phyloP scores from a whole-genome alignment of 2,329 filamentous ascomycete species.

The Colletotrichum kahawae region DNA sequence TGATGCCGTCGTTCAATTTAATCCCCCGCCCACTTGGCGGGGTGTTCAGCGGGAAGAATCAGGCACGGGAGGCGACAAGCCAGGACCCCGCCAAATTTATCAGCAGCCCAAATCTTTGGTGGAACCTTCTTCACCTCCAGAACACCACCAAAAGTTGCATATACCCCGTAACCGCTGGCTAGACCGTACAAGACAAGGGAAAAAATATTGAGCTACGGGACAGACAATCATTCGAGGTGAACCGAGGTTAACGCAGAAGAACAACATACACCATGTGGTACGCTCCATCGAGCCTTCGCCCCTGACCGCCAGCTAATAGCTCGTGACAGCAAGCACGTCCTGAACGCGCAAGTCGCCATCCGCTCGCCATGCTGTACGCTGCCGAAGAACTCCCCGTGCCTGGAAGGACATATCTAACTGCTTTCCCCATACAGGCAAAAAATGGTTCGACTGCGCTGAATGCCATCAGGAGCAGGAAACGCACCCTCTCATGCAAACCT shows the following conservation, averaged over 20 bases:
- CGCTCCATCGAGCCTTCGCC: neutral
- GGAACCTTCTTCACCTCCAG: neutral
- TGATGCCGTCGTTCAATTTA: neutral
- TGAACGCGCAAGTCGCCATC: slow-evolving; percentile 97
- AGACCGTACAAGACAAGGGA: neutral
- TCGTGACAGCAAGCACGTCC: slow-evolving; percentile 82
- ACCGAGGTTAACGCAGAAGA: neutral
- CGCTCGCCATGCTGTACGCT: slow-evolving; percentile 90
- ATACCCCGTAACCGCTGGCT: neutral
- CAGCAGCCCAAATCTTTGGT: slow-evolving; percentile 16
- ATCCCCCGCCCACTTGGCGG: neutral
- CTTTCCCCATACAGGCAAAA: slow-evolving; percentile 64
- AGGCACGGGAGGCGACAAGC: neutral
- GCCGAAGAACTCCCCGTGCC: neutral
- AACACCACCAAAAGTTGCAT: neutral
- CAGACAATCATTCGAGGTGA: neutral
- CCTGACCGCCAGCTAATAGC: neutral
- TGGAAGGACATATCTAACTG: neutral
- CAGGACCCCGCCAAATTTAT: slow-evolving; percentile 23
- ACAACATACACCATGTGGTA: slow-evolving; percentile 40
- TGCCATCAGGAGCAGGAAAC: slow-evolving; percentile 85
- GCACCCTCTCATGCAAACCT: slow-evolving; percentile 76
- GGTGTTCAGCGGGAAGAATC: slow-evolving; percentile 5
- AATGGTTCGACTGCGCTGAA: slow-evolving; percentile 99
- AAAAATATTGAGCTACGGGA: neutral